These are phyloP conservation scores for Eucalyptus pauciflora DNA, from an alignment of 345 rosid genomes.

Conservation along the genomic window DNA sequence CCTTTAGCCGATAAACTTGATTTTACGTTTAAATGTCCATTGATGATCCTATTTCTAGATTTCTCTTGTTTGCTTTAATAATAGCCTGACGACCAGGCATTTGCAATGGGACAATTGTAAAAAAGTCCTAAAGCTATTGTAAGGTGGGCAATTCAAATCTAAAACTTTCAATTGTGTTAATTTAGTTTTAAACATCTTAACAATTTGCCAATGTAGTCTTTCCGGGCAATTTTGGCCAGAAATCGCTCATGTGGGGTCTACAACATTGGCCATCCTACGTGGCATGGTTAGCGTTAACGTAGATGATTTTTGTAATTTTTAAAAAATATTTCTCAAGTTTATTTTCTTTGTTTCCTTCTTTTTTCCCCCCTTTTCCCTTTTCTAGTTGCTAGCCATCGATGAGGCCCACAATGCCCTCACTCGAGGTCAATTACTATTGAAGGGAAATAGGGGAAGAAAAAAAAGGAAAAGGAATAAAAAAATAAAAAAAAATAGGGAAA, in stretches of 20 bases:
- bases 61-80: neutral
- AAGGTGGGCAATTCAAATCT: too few relatives aligned
- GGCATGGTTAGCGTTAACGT: too few relatives aligned
- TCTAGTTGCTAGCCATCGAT: neutral
- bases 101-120: neutral
- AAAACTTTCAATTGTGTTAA: too few relatives aligned
- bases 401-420: neutral
- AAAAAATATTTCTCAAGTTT: too few relatives aligned
- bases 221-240: too few relatives aligned
- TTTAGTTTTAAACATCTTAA: too few relatives aligned
- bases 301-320: too few relatives aligned
- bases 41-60: neutral
- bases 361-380: neutral
- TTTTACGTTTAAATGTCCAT: neutral
- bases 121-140: neutral
- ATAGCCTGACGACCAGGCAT: neutral
- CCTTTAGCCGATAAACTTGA: neutral
- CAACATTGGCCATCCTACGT: too few relatives aligned
- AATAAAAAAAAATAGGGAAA: too few relatives aligned
- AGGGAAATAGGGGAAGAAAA: neutral
- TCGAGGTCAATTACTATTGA: accelerated
- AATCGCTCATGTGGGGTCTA: too few relatives aligned
- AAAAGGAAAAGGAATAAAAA: too few relatives aligned
- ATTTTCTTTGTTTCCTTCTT: neutral
- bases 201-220: too few relatives aligned